Percentiles rank a stretch among this genome's conserved stretches.
Evolutionary conservation across 345 rosid genomes (phyloP).

Genomic region (Kandelia obovata): DNA sequence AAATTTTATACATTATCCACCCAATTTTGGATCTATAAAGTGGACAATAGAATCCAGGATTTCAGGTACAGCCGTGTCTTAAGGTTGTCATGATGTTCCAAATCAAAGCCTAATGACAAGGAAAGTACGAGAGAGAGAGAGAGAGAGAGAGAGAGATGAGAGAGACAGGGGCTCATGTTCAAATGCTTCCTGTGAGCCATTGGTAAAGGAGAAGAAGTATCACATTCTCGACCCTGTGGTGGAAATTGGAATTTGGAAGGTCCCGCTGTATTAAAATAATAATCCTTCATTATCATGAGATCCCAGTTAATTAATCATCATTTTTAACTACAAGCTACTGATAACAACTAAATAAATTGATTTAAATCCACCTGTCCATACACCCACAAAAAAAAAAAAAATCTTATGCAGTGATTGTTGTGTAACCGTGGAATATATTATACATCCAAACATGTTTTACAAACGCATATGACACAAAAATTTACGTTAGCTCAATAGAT

Average conservation of each 20-base stretch:
- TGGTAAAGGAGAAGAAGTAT: slow-evolving; percentile 22
- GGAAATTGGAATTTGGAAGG: slow-evolving; percentile 6
- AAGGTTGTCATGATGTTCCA: slow-evolving; percentile 14
- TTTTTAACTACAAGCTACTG: neutral
- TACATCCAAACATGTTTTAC: too few relatives aligned
- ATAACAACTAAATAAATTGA: neutral
- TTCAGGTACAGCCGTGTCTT: slow-evolving; percentile 9
- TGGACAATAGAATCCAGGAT: slow-evolving; percentile 25
- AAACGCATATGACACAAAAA: too few relatives aligned
- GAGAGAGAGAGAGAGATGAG: neutral
- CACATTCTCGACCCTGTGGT: slow-evolving; percentile 6
- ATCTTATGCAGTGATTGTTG: neutral
- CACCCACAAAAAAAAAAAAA: slow-evolving; percentile 9
- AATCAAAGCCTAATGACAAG: slow-evolving; percentile 16
- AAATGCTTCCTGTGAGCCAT: slow-evolving; percentile 15
- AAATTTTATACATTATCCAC: neutral
- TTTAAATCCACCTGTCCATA: neutral
- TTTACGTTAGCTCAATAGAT: too few relatives aligned
- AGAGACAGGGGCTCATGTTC: neutral
- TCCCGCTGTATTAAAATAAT: slow-evolving; percentile 19
- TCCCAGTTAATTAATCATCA: neutral
- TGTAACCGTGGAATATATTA: too few relatives aligned
- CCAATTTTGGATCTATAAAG: slow-evolving; percentile 14
- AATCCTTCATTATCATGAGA: neutral
- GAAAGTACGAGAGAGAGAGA: slow-evolving; percentile 7